These are phyloP conservation scores for Neodidymelliopsis sp. DNA, from an alignment of 2,329 filamentous ascomycete genomes.

Conservation along the genomic window DNA sequence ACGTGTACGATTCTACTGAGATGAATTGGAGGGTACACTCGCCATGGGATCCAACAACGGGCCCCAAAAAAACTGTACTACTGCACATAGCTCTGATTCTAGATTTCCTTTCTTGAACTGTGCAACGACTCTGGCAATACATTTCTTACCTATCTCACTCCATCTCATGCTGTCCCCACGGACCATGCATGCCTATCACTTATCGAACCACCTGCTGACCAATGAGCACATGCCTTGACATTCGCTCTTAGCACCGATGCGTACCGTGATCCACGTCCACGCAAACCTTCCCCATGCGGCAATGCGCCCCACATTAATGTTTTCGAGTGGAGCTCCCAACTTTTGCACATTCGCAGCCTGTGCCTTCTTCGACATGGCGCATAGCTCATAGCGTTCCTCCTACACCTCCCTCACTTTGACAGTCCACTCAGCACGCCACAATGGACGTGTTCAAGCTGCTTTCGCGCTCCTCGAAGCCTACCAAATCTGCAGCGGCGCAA, in stretches of 20 bases:
- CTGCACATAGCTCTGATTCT: slow-evolving; percentile 50
- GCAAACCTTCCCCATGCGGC: neutral
- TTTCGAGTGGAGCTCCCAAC: slow-evolving; percentile 26
- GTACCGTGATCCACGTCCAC: too few species aligned
- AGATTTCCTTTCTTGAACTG: slow-evolving; percentile 45
- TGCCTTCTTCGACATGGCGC: neutral
- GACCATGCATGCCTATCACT: too few species aligned
- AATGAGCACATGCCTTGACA: neutral
- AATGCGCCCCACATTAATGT: slow-evolving; percentile 19
- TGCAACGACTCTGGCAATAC: slow-evolving; percentile 43
- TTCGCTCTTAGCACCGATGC: too few species aligned
- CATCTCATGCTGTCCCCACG: too few species aligned
- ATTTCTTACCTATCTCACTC: slow-evolving; percentile 16
- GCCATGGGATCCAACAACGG: slow-evolving; percentile 25
- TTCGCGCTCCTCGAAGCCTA: slow-evolving; percentile 70
- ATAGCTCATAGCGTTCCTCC: neutral
- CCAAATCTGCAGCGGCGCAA: slow-evolving; percentile 46
- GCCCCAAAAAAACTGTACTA: slow-evolving; percentile 46
- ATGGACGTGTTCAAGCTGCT: slow-evolving; percentile 80
- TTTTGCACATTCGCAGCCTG: slow-evolving; percentile 24
- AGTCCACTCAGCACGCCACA: neutral
- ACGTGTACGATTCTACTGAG: slow-evolving; percentile 32
- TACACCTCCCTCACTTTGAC: neutral
- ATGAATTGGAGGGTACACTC: slow-evolving; percentile 24
- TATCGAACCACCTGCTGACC: neutral